Evolutionary conservation across 352 stramenopile species (phyloP), one percentile per base, ranked within the genome.

Genomic region (Thalassiosira mediterranea): DNA sequence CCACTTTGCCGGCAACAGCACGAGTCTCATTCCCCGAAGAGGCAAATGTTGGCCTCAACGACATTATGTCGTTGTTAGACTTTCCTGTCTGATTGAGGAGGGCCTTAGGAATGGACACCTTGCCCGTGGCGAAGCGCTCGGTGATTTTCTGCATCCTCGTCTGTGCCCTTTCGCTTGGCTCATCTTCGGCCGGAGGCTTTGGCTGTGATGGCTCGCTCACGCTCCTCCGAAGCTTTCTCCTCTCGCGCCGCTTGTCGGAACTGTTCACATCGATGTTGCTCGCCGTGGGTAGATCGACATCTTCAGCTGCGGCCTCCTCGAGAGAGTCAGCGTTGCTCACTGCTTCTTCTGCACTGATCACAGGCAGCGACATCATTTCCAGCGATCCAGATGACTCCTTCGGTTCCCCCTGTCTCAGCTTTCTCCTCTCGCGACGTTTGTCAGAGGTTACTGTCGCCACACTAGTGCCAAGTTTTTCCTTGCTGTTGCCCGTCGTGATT

Each of bases 31-130:
- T 13, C 7, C 7, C 7, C 7, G 11, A 15, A 34, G 11, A 34
- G 11, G 56, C 29, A n/a, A n/a, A n/a, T n/a, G n/a, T n/a, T n/a
- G n/a, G n/a, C n/a, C 23, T 13, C 53, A 25, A 47, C 2, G 37
- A 52, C 37, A 13, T 42, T 42, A 29, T 65, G 5, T 29, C 17
- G 13, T 65, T 28, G 5, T 4, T 11, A 23, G 4, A n/a, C 4
- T 19, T 25, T 58, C 57, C 26, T 28, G 59, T 44, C 1, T 69
- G 23, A n/a, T n/a, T n/a, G 2, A 72, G 37, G 3, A 73, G 56
- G 23, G 64, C 64, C 40, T 48, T 63, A 3, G 64, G 52, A 23
- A 73, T 64, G 25, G 64, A 38, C 0, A 76, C 67, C 37, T 57
- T 70, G 19, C 67, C 67, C 48, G 17, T 54, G 0, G 67, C 67